Evolutionary conservation across 1,284 basidiomycete genomes (phyloP).

Genomic region (Pseudozyma hubeiensis): DNA sequence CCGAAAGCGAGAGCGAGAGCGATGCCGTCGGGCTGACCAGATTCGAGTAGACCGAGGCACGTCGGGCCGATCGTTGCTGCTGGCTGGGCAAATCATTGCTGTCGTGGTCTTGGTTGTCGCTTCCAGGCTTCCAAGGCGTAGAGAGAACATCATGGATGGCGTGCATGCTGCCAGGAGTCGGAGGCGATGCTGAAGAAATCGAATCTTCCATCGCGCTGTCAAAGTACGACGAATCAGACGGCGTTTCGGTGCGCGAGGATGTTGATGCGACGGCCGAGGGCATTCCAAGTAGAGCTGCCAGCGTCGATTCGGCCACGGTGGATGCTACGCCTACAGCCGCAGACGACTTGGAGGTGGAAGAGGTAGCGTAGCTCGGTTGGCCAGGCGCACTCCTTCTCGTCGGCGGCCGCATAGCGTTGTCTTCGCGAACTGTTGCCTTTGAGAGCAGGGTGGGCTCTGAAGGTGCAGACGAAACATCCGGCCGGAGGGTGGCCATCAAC

Average conservation of each 20-base stretch:
- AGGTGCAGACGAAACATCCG: slow-evolving; percentile 9
- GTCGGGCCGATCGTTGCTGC: slow-evolving; percentile 16
- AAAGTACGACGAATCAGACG: slow-evolving; percentile 46
- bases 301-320: slow-evolving; percentile 26
- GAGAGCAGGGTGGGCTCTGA: neutral
- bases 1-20: slow-evolving; percentile 35
- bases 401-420: neutral
- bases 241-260: slow-evolving; percentile 40
- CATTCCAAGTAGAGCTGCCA: slow-evolving; percentile 48
- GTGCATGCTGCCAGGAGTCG: slow-evolving; percentile 44
- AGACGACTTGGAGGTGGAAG: slow-evolving; percentile 9
- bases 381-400: neutral
- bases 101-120: neutral
- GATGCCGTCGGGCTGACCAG: slow-evolving; percentile 32
- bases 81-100: slow-evolving; percentile 3
- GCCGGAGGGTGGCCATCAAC: slow-evolving; percentile 33
- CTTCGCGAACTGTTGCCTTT: neutral
- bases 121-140: slow-evolving; percentile 27
- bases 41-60: slow-evolving; percentile 22
- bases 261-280: slow-evolving; percentile 22
- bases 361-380: slow-evolving; percentile 17
- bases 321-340: slow-evolving; percentile 9
- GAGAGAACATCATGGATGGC: slow-evolving; percentile 35
- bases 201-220: slow-evolving; percentile 41
- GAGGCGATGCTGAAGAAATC: slow-evolving; percentile 34